Base-by-base conservation (phyloP, 163 green algal species). In the Coccomyxa subellipsoidea region DNA sequence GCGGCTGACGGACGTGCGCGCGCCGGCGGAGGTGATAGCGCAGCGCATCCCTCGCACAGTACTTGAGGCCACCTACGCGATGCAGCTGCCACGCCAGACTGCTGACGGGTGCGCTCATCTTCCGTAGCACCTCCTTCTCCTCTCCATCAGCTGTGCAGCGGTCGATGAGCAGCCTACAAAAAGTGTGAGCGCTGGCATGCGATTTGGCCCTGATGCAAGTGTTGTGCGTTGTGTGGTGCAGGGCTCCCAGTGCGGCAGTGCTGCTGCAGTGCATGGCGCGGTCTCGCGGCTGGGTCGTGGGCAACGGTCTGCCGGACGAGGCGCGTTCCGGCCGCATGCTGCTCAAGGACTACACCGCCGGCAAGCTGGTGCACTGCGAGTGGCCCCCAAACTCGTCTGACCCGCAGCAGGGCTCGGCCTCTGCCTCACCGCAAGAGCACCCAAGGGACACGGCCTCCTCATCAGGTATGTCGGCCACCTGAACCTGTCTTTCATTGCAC, bases 301-400 rank as follows among this genome's bases (percentile, higher is more conserved):
- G 86, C 27, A 86, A 76, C 0, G 96, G 95, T 0, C 86, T 98
- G 54, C 95, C 96, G 0, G 96, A 99, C 77, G 95, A 99, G 85
- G 93, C 90, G 0, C 86, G 92, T 4, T 88, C 93, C 21, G 94
- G 94, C 3, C 86, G 96, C 15, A 84, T 90, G 77, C 86, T 99
- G 3, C 85, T 99, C 1, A 96, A 95, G 77, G 96, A 99, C 85
- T 99, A 96, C 88, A 91, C 94, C 18, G 85, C 87, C 27, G 96
- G 96, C 35, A 95, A 95, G 83, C 90, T 99, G 66, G 84, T 97
- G 53, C 91, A 93, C 86, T 98, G 89, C 86, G 80, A 91, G 76
- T 84, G 91, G 80, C 96, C 96, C 10, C 95, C 96, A 0, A 73
- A n/a, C 66, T 12, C 66, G 15, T 34, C 5, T 5, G 47, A 27